These are phyloP conservation scores for Knufia fluminis DNA, from an alignment of 2,329 filamentous ascomycete species.

Conservation along the genomic window DNA sequence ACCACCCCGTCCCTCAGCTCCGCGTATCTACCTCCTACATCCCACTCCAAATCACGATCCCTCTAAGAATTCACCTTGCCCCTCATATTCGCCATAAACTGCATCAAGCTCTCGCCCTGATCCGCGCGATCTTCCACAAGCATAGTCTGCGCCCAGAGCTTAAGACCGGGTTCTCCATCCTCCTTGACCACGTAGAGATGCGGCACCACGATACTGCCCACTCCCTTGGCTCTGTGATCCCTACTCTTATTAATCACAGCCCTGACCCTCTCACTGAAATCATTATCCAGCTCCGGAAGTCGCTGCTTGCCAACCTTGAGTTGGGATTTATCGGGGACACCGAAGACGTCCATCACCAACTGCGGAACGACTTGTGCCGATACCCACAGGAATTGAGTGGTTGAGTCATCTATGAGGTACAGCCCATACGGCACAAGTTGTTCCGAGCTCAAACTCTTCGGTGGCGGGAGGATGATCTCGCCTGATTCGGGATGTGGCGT, in stretches of 20 bases:
- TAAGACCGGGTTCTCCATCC: conserved; percentile 88
- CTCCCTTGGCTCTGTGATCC: conserved; percentile 75
- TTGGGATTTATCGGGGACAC: conserved; percentile 69
- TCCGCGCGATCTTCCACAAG: conserved; percentile 92
- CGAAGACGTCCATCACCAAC: conserved; percentile 82
- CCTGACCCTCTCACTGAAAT: conserved; percentile 91
- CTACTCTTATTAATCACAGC: conserved; percentile 86
- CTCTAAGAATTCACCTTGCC: not conserved
- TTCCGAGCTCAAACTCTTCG: conserved; percentile 79
- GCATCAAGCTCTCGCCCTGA: conserved; percentile 48
- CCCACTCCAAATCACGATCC: not conserved
- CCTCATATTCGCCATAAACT: not conserved
- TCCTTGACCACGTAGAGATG: conserved; percentile 90
- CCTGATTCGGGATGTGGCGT: conserved; percentile 76
- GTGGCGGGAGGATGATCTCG: conserved; percentile 77
- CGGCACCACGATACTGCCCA: conserved; percentile 86
- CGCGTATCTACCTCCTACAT: too few species aligned
- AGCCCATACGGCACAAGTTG: conserved; percentile 80
- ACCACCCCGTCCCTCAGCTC: too few species aligned
- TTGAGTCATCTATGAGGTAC: conserved; percentile 93
- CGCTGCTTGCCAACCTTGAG: conserved; percentile 85
- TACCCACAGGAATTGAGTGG: conserved; percentile 98
- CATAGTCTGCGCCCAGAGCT: conserved; percentile 93
- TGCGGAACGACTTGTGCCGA: conserved; percentile 84
- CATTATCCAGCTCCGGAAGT: conserved; percentile 79